Conservation (phyloP, 225 moss, liverwort and hornwort genomes). For the Anthoceros angustus region DNA sequence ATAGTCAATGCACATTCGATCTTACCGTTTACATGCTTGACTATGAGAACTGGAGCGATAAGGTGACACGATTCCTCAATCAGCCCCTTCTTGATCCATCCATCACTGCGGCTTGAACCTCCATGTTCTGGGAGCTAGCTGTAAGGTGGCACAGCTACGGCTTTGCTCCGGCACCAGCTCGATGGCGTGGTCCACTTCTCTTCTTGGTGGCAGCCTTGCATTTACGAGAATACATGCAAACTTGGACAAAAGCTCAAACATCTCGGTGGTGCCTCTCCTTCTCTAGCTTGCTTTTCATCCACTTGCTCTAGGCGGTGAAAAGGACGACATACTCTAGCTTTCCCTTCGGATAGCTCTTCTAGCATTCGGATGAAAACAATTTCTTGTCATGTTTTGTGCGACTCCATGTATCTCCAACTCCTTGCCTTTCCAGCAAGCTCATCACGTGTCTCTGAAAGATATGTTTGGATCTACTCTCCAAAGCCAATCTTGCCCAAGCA, state of each 20-base stretch:
- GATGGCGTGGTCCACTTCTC: background rate
- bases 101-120: no score
- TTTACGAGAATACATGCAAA: background rate
- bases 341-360: background rate
- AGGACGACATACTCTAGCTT: background rate
- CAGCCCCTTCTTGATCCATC: background rate
- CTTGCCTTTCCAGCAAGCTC: background rate
- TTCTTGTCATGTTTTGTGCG: background rate
- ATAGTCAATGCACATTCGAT: conserved; percentile 9
- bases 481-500: background rate
- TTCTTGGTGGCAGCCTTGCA: background rate
- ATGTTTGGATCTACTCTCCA: no score
- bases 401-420: no score
- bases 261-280: background rate
- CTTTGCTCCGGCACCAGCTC: background rate
- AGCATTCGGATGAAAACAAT: background rate
- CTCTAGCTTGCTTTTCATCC: background rate
- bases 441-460: background rate
- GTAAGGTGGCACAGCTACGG: background rate
- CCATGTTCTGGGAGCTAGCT: no score
- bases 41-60: conserved; percentile 12
- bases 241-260: background rate
- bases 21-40: conserved; percentile 4
- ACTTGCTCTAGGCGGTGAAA: background rate
- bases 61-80: background rate